phyloP scores from a whole-genome alignment of 2,329 filamentous ascomycete genomes.

The Penicillium capsulatum region DNA sequence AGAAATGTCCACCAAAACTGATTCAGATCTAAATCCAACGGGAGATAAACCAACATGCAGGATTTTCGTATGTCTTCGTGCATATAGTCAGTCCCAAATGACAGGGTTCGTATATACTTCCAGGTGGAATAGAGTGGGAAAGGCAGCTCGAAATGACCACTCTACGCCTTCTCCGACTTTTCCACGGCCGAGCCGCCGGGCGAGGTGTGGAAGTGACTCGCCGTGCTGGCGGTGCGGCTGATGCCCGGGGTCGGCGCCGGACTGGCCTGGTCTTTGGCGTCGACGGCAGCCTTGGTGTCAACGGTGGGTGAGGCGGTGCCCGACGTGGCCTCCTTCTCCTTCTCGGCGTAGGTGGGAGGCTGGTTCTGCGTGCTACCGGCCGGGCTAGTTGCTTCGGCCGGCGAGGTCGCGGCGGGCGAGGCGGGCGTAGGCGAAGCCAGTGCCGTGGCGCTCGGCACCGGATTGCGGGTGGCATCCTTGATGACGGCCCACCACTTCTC shows the following conservation, averaged over 20 bases:
- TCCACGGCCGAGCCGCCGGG: slow-evolving; percentile 24
- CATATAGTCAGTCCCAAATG: no score
- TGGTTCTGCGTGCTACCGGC: neutral
- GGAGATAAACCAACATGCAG: no score
- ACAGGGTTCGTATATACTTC: no score
- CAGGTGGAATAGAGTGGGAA: no score
- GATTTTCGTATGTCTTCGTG: no score
- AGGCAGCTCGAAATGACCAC: no score
- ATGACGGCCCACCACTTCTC: slow-evolving; percentile 81
- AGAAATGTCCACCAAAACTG: no score
- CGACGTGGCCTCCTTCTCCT: slow-evolving; percentile 2
- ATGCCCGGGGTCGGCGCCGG: slow-evolving; percentile 12
- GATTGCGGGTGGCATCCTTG: slow-evolving; percentile 28
- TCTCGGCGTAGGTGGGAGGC: slow-evolving; percentile 4
- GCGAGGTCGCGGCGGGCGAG: slow-evolving; percentile 1
- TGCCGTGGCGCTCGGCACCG: neutral
- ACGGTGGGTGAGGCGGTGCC: slow-evolving; percentile 2
- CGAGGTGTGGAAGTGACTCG: slow-evolving; percentile 27
- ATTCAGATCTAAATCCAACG: no score
- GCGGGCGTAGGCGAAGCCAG: no score
- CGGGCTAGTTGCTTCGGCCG: neutral
- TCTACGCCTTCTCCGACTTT: slow-evolving; percentile 1
- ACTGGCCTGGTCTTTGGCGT: slow-evolving; percentile 4
- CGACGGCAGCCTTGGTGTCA: slow-evolving; percentile 7
- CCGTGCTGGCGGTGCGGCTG: slow-evolving; percentile 23